Evolutionary conservation across 2,329 filamentous ascomycete species (phyloP), one percentile per base, ranked within the genome.

Genomic region (Neopestalotiopsis clavispora): DNA sequence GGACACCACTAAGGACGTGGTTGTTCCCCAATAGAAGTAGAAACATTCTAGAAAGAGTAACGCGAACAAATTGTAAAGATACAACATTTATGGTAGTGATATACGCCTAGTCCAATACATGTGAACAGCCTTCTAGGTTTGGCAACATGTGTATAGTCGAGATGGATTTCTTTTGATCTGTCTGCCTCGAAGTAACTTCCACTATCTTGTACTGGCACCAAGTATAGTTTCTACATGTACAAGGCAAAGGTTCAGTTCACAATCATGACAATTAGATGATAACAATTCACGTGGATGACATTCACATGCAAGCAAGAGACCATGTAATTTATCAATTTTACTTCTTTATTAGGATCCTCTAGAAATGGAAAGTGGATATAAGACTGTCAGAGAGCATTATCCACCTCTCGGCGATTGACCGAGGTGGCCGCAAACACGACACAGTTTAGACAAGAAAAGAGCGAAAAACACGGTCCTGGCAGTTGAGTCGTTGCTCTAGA

Each of bases 391-490:
- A 68, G 56, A 56, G 67, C 56, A 61, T 42, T 65, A 71, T 66
- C 70, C 66, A 56, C 71, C 56, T 66, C 67, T 71, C 71, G 68
- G 71, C 70, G 68, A 74, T 71, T 74, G 69, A 69, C 70, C 69
- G 71, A 72, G 75, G 71, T 71, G 72, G 62, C 69, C 70, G 71
- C 73, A 72, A 72, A 68, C 72, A 78, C 76, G 76, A 74, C 75
- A 77, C 75, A 77, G 76, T 77, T 75, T 77, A 77, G 75, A 78
- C 74, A 75, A 79, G 78, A 71, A 75, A 73, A 76, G 77, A 75
- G 57, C 60, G 61, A 40, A 57, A 65, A 62, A 62, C 59, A 34
- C 30, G 59, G n/a, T 30, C 59, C 32, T 14, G 14, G 28, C 58
- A 60, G 28, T 20, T 17, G 32, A 60, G 58, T 58, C 56, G 60